Base-by-base conservation (phyloP, 2,329 filamentous ascomycete species). In the Colletotrichum noveboracense region DNA sequence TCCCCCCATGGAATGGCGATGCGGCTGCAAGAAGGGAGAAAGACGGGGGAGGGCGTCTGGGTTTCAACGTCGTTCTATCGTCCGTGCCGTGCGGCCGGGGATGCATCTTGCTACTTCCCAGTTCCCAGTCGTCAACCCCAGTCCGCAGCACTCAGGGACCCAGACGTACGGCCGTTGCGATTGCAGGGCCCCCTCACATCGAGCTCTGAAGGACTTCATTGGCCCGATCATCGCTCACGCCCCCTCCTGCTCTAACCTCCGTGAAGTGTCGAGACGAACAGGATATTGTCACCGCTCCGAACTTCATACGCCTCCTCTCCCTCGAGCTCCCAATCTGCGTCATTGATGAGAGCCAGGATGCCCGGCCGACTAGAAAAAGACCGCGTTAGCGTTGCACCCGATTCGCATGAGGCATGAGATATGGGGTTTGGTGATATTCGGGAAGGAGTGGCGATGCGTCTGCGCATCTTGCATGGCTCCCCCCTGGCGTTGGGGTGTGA, bases 241-340 rank as follows among this genome's bases (percentile, higher is more conserved):
- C 73, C 68, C 73, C 70, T 60, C 52, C 30, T 34, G 9, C 32
- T 68, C 80, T 91, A 98, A 76, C 97, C 97, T 74, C 97, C 97
- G 84, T 99, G 97, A 77, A 99, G 88, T 21, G 97, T 99, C 76
- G 96, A 98, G 77, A 99, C 96, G 86, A 99, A 99, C 78, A 98
- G 89, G 79, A 99, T 94, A 82, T 94, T 96, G 87, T 99, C 97
- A 74, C 93, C 91, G 77, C 88, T 85, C 85, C 96, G 93, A 74
- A 99, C 86, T 85, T 96, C 93, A 83, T 98, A 98, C 78, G 92
- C 90, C 82, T 97, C 96, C 85, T 98, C 96, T 21, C 96, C 97
- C 85, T 98, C 97, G 14, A 99, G 91, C 85, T 98, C 97, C 97
- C 97, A 99, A 84, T 99, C 97, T 30, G 96, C 95, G 80, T 99